phyloP scores from a whole-genome alignment of 139 green algal genomes.

The Tetratostichococcus sp. region DNA sequence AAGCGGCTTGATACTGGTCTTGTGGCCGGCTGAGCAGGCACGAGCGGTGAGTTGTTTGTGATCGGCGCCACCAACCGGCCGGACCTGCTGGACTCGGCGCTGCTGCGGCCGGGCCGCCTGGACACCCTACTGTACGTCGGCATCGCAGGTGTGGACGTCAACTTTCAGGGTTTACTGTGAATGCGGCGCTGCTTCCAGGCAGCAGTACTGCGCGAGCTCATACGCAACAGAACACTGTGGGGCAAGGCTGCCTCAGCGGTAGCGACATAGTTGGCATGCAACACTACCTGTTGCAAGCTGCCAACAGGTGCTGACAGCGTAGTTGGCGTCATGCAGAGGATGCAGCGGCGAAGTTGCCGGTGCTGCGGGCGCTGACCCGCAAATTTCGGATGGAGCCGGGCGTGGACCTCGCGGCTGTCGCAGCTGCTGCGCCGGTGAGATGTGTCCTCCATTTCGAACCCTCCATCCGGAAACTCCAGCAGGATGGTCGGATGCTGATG shows the following conservation, averaged over 20 bases:
- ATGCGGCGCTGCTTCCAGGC: too few species aligned
- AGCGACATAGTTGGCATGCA: too few species aligned
- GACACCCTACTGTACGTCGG: slow-evolving; percentile 93
- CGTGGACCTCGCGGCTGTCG: slow-evolving; percentile 64
- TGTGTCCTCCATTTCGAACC: too few species aligned
- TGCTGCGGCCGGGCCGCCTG: slow-evolving; percentile 86
- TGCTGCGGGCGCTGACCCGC: slow-evolving; percentile 81
- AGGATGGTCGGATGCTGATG: too few species aligned
- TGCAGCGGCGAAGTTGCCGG: slow-evolving; percentile 26
- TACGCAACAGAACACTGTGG: too few species aligned
- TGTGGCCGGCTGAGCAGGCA: too few species aligned
- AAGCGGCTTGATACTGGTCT: too few species aligned
- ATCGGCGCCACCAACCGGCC: slow-evolving; percentile 79
- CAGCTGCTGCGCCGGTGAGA: slow-evolving; percentile 41
- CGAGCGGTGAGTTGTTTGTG: slow-evolving; percentile 61
- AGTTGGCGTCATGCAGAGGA: slow-evolving; percentile 29
- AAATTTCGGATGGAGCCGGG: slow-evolving; percentile 71
- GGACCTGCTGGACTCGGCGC: slow-evolving; percentile 89
- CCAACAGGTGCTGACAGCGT: too few species aligned
- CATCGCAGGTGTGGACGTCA: slow-evolving; percentile 16
- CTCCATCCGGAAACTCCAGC: too few species aligned
- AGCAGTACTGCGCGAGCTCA: neutral
- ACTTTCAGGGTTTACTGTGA: too few species aligned
- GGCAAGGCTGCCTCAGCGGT: too few species aligned
- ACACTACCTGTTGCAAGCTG: too few species aligned